Evolutionary conservation across 2,329 filamentous ascomycete species (phyloP), one percentile per base, ranked within the genome.

Genomic region (Huntiella abstrusa): DNA sequence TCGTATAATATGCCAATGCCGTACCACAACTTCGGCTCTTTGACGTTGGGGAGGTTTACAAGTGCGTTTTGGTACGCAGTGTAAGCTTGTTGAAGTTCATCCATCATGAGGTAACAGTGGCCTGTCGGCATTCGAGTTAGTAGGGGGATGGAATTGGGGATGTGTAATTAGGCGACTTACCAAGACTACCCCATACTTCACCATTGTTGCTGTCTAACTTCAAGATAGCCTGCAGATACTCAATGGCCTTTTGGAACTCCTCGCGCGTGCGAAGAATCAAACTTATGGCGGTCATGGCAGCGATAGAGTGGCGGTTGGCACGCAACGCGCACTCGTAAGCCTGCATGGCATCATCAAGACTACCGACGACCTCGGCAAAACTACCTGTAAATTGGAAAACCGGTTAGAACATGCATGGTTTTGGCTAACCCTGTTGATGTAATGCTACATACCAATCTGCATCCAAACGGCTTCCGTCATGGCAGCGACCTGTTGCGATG

Each of bases 91-190:
- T 96, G 91, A 33, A 96, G 65, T 57, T 95, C 88, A 58, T 98
- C 91, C 75, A 94, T 93, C 91, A 98, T 98, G 19, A 98, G 70
- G 59, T 88, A 93, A 64, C 91, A 96, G 61, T 96, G 91, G n/a
- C 91, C 85, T 88, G 54, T 11, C 39, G 28, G 6, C n/a, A 15
- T 11, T n/a, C 34, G 35, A 47, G 35, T 13, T 33, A 11, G 28
- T 34, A 1, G 40, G 10, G 12, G 1, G n/a, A 36, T 11, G 10
- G 2, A 7, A 4, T 12, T 39, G 17, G 12, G 3, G 33, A 15
- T 17, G 3, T 10, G 16, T 6, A 35, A 8, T 13, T 12, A 15
- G 10, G 46, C 4, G 2, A 60, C 73, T 53, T 70, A 91, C 84
- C 88, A 28, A 96, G 70, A 59, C 86, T 94, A 41, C 88, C 88